Conservation (phyloP, 1,139 yeast species). For the Lodderomyces pseudojiufengensis region DNA sequence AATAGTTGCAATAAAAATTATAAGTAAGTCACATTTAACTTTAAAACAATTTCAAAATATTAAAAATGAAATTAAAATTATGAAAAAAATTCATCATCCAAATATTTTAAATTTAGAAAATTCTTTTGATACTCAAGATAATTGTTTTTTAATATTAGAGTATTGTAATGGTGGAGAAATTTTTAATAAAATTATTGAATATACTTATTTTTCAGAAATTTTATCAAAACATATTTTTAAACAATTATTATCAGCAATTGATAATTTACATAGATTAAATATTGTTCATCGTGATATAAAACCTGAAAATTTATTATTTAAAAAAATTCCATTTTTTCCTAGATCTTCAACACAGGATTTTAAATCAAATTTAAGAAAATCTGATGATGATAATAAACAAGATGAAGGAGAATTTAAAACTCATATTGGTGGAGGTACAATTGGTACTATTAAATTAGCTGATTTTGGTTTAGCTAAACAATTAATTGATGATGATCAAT, state of each 20-base stretch:
- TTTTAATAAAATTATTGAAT: constrained; percentile 87
- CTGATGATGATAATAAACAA: constrained; percentile 71
- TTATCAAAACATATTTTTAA: constrained; percentile 78
- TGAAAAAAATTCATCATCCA: constrained; percentile 67
- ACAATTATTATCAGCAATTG: constrained; percentile 80
- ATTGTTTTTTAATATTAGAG: constrained; percentile 80
- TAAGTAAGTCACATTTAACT: constrained; percentile 59
- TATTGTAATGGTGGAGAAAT: constrained; percentile 91
- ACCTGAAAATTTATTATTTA: constrained; percentile 86
- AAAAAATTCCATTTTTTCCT: constrained; percentile 42
- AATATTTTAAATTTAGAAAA: constrained; percentile 71
- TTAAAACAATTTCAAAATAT: constrained; percentile 53
- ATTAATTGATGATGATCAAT: constrained; percentile 26
- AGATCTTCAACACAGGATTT: constrained; percentile 38
- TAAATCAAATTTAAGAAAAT: constrained; percentile 47
- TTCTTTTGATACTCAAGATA: constrained; percentile 50
- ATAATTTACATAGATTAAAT: constrained; percentile 79
- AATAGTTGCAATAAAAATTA: constrained; percentile 86
- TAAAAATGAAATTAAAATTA: constrained; percentile 80
- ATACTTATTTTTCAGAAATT: constrained; percentile 86
- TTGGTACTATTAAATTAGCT: constrained; percentile 81
- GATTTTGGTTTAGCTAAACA: constrained; percentile 93
- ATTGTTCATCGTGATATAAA: constrained; percentile 94
- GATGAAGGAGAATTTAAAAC: constrained; percentile 85
- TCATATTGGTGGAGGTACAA: constrained; percentile 85